Evolutionary conservation across 2,329 filamentous ascomycete species (phyloP).

Genomic region (Diplodia sapinea): DNA sequence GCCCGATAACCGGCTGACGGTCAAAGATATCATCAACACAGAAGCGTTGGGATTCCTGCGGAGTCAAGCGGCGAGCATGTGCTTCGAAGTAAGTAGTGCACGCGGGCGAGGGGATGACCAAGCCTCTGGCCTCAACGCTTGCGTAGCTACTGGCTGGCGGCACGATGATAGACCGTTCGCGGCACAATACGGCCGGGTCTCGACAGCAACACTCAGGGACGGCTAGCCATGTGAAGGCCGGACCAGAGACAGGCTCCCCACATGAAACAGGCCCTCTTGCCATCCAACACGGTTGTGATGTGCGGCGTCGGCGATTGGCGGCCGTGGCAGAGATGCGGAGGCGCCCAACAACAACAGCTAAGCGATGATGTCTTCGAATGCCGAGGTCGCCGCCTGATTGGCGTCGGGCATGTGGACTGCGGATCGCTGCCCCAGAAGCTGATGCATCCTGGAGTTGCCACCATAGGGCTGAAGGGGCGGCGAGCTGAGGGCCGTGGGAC

Average conservation of each 20-base stretch:
- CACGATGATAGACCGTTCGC: constrained; percentile 5
- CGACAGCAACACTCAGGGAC: neutral
- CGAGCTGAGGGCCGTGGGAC: neutral
- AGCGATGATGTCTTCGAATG: constrained; percentile 19
- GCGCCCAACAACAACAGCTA: constrained; percentile 21
- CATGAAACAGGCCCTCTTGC: constrained; percentile 12
- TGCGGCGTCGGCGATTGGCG: constrained; percentile 1
- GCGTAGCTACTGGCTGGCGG: neutral
- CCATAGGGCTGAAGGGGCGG: constrained; percentile 20
- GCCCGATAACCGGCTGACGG: constrained; percentile 1
- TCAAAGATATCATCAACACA: neutral
- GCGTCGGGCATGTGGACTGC: constrained; percentile 23
- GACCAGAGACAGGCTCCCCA: constrained; percentile 11
- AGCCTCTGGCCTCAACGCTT: constrained; percentile 6
- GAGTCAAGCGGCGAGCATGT: neutral
- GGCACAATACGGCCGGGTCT: constrained; percentile 14
- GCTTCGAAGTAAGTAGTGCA: neutral
- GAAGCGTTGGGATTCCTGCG: constrained; percentile 5
- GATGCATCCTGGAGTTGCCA: constrained; percentile 25
- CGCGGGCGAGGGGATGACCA: constrained; percentile 12
- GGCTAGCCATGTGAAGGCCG: constrained; percentile 8
- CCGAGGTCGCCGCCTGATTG: constrained; percentile 28
- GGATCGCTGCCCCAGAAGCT: constrained; percentile 19
- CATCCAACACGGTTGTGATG: constrained; percentile 2
- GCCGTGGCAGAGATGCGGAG: neutral